A percentile compares a stretch with the other conserved stretches of the same genome.
Conservation (phyloP, 2,329 filamentous ascomycete species). For the Acephala macrosclerotiorum region DNA sequence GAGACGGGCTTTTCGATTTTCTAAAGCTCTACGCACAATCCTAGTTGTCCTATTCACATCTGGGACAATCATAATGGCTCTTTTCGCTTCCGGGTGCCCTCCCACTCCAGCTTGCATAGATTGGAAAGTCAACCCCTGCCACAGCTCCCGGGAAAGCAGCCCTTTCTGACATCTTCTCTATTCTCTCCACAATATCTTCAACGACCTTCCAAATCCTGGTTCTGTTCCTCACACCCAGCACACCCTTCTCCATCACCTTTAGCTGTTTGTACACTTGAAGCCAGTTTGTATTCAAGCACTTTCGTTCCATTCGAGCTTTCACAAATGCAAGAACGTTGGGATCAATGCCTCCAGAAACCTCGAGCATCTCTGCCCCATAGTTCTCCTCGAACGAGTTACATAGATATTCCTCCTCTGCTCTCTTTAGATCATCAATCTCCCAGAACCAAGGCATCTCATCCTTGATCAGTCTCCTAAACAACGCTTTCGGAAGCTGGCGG, state of each 20-base stretch:
- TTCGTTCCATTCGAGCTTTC: conserved; percentile 17
- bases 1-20: too few relatives aligned
- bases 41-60: background rate
- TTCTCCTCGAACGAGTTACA: background rate
- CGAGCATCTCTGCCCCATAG: conserved; percentile 16
- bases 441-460: conserved; percentile 27
- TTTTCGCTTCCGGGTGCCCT: background rate
- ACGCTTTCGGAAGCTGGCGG: conserved; percentile 11
- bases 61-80: background rate
- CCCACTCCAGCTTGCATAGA: background rate
- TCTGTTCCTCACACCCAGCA: conserved; percentile 18
- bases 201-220: conserved; percentile 15
- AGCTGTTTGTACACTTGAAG: conserved; percentile 15
- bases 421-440: conserved; percentile 22
- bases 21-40: too few relatives aligned
- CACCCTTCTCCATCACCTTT: conserved; percentile 17
- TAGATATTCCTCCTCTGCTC: background rate
- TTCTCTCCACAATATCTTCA: conserved; percentile 17
- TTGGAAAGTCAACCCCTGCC: too few relatives aligned
- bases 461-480: conserved; percentile 18
- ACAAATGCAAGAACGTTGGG: background rate
- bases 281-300: conserved; percentile 18
- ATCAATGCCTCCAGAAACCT: background rate
- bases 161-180: conserved; percentile 13
- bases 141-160: background rate